These are phyloP conservation scores for Cetraspora pellucida DNA, from an alignment of 192 early-diverging fungal genomes.

Conservation along the genomic window DNA sequence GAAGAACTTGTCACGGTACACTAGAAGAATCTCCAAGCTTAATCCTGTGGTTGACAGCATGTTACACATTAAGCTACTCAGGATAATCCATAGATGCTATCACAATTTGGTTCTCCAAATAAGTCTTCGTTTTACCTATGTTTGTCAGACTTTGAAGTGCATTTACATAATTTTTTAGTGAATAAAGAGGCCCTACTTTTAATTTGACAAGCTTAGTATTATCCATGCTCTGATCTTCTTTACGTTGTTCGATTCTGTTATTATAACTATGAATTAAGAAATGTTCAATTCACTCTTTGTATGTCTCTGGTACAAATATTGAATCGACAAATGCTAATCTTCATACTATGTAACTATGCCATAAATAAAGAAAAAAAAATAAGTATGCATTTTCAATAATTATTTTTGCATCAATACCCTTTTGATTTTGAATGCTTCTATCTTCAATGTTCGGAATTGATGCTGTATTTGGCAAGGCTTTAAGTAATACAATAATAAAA, in stretches of 20 bases:
- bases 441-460: constrained; percentile 6
- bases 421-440: constrained; percentile 11
- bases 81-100: constrained; percentile 16
- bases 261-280: constrained; percentile 2
- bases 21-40: neutral
- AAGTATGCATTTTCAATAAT: no score
- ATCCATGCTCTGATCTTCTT: constrained; percentile 13
- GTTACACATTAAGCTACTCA: neutral
- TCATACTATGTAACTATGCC: constrained; percentile 12
- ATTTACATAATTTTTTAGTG: constrained; percentile 8
- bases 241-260: constrained; percentile 5
- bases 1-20: neutral
- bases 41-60: neutral
- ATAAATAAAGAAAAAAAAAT: no score
- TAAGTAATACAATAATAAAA: constrained; percentile 7
- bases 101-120: constrained; percentile 2
- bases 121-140: neutral
- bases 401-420: no score
- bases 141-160: no score
- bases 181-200: constrained; percentile 15
- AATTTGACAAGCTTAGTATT: constrained; percentile 6
- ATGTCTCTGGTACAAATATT: neutral
- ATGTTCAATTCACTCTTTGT: constrained; percentile 2
- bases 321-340: constrained; percentile 12
- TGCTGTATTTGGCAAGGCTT: neutral